These are phyloP conservation scores for Malassezia equina DNA, from an alignment of 1,284 basidiomycete species.

Conservation along the genomic window DNA sequence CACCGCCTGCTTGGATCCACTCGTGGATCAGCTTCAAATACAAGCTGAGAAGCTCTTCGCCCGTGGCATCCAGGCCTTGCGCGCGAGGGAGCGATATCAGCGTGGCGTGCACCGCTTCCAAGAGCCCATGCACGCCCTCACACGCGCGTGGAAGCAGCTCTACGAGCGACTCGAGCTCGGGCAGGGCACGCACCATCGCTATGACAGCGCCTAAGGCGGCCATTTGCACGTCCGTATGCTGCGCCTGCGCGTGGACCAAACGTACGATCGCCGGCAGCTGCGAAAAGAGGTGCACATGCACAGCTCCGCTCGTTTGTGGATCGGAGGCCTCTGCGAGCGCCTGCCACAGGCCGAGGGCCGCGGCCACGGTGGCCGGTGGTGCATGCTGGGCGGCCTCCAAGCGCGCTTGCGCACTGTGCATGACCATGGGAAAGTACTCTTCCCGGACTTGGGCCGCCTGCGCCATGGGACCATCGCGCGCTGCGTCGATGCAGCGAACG, in stretches of 20 bases:
- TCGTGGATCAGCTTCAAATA: constrained; percentile 2
- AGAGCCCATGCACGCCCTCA: background rate
- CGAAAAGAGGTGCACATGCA: constrained; percentile 7
- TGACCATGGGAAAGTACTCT: constrained; percentile 21
- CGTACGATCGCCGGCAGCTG: constrained; percentile 2
- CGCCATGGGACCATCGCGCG: constrained; percentile 12
- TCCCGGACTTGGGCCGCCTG: constrained; percentile 12
- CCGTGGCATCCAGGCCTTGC: background rate
- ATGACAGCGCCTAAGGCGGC: constrained; percentile 16
- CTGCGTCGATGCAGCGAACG: constrained; percentile 35
- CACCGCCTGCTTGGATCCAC: background rate
- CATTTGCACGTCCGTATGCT: constrained; percentile 1
- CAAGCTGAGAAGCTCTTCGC: background rate
- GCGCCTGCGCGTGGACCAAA: background rate
- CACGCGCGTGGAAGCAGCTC: background rate
- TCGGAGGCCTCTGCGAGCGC: constrained; percentile 6
- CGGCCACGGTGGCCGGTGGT: background rate
- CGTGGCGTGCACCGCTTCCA: background rate
- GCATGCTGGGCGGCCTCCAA: constrained; percentile 3
- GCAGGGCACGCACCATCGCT: constrained; percentile 12
- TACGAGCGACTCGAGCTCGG: background rate
- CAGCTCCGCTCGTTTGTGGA: background rate
- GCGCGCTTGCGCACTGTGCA: constrained; percentile 14
- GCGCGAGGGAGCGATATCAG: background rate
- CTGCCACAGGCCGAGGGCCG: constrained; percentile 7